Conservation (phyloP, 1,284 basidiomycete species). For the Naganishia liquefaciens region DNA sequence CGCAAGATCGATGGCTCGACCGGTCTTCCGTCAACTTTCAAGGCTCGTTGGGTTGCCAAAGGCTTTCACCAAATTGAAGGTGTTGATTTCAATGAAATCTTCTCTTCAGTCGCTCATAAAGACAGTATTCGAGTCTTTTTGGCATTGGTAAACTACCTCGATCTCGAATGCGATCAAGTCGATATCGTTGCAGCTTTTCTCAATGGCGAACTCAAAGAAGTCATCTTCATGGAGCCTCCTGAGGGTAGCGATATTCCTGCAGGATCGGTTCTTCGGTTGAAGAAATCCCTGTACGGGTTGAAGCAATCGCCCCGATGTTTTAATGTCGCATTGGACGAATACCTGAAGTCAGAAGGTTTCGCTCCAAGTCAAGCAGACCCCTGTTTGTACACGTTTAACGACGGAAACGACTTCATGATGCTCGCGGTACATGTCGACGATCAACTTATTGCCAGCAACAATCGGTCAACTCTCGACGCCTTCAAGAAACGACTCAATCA, state of each 20-base stretch:
- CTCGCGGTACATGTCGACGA: conserved; percentile 31
- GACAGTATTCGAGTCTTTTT: conserved; percentile 53
- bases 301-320: conserved; percentile 49
- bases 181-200: conserved; percentile 60
- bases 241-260: conserved; percentile 33
- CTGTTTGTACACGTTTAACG: conserved; percentile 48
- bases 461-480: conserved; percentile 34
- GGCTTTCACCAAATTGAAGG: conserved; percentile 51
- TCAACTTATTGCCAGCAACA: conserved; percentile 31
- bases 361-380: conserved; percentile 43
- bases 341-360: conserved; percentile 48
- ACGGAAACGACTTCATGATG: neutral
- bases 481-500: conserved; percentile 37
- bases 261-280: conserved; percentile 37
- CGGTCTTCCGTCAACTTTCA: conserved; percentile 42
- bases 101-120: conserved; percentile 54
- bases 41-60: conserved; percentile 42
- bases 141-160: conserved; percentile 50
- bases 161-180: conserved; percentile 55
- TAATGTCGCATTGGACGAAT: conserved; percentile 44
- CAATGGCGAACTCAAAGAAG: conserved; percentile 55
- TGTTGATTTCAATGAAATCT: conserved; percentile 55
- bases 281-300: conserved; percentile 55
- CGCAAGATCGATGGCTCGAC: conserved; percentile 27
- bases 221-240: conserved; percentile 50